A percentile compares a stretch with the other conserved stretches of the same genome.
Conservation (phyloP, 331 rosid species). For the Saraca asoca region DNA sequence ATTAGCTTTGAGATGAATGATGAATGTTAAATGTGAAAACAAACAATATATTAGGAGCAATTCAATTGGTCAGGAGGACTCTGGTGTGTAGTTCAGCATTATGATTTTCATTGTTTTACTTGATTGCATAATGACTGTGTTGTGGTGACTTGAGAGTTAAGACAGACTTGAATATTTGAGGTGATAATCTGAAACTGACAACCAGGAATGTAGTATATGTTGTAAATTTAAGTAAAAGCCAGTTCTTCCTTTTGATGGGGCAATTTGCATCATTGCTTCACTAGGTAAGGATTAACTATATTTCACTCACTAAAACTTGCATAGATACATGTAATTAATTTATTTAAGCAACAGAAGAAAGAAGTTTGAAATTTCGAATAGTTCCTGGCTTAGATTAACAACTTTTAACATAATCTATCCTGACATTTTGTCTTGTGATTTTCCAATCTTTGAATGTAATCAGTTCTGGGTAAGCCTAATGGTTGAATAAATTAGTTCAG, state of each 20-base stretch:
- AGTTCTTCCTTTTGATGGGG: background rate
- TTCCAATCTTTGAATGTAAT: background rate
- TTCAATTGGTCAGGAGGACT: background rate
- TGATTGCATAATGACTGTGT: background rate
- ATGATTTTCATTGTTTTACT: background rate
- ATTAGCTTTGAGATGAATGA: background rate
- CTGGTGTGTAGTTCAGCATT: too few species aligned
- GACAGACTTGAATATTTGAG: background rate
- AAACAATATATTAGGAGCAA: slow-evolving; percentile 6
- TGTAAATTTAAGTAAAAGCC: background rate
- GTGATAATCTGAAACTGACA: background rate
- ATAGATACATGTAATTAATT: background rate
- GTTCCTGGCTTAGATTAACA: background rate
- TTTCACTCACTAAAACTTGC: background rate
- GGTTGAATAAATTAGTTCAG: background rate
- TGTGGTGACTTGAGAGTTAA: background rate
- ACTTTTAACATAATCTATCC: background rate
- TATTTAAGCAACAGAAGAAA: background rate
- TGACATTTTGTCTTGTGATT: background rate
- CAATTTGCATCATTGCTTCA: background rate
- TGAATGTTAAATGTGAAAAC: background rate
- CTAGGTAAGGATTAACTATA: background rate
- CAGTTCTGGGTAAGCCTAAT: background rate
- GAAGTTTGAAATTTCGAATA: background rate
- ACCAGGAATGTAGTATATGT: background rate